A percentile compares a stretch with the other conserved stretches of the same genome.
Evolutionary conservation across 352 stramenopile genomes (phyloP).

Genomic region (Phytophthora vignae): DNA sequence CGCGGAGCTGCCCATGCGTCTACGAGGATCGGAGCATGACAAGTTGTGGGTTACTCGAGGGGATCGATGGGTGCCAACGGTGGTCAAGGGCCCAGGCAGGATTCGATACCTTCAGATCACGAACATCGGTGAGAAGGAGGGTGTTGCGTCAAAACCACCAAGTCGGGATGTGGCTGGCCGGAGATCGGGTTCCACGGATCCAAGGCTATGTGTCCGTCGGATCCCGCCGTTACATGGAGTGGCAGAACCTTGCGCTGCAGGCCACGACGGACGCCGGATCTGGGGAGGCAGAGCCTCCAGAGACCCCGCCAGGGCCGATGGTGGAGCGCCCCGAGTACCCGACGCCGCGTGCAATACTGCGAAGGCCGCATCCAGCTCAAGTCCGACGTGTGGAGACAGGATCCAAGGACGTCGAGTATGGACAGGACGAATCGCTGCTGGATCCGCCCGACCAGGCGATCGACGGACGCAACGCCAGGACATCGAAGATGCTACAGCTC

Average conservation of each 20-base stretch:
- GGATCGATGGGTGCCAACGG: slow-evolving; percentile 9
- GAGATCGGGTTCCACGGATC: slow-evolving; percentile 7
- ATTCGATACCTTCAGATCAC: slow-evolving; percentile 10
- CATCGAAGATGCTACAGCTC: too few relatives aligned
- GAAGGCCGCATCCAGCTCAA: too few relatives aligned
- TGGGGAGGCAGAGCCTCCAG: background rate
- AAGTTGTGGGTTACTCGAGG: slow-evolving; percentile 19
- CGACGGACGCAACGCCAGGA: background rate
- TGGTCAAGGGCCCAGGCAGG: background rate
- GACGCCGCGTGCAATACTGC: too few relatives aligned
- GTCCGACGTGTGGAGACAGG: too few relatives aligned
- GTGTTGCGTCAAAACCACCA: background rate
- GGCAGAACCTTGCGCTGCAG: slow-evolving; percentile 16
- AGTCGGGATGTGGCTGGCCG: slow-evolving; percentile 11
- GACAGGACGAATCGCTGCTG: too few relatives aligned
- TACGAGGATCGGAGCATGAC: background rate
- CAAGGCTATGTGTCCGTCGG: slow-evolving; percentile 14
- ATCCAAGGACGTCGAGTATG: too few relatives aligned
- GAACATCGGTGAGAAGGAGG: background rate
- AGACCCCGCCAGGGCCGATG: background rate
- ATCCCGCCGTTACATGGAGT: slow-evolving; percentile 8
- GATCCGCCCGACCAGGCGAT: too few relatives aligned
- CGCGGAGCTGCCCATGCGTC: background rate
- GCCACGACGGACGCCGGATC: background rate
- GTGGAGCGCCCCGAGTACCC: background rate